Conservation (phyloP, 257 asterid species). For the Plantago ovata region DNA sequence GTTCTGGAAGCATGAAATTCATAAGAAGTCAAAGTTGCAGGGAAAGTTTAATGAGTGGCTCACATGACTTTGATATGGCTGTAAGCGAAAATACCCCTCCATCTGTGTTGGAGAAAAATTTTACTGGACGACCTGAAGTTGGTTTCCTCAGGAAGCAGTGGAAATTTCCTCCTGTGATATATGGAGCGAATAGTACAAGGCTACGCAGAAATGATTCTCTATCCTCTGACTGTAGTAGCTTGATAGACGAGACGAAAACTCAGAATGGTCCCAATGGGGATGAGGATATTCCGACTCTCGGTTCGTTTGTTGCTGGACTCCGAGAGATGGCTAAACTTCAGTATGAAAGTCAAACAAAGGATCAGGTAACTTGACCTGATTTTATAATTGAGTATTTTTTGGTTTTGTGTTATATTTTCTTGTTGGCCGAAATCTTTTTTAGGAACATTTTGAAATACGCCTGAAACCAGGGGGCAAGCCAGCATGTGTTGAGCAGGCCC, state of each 20-base stretch:
- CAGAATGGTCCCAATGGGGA: slow-evolving; percentile 49
- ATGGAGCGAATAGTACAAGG: slow-evolving; percentile 41
- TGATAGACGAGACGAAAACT: slow-evolving; percentile 46
- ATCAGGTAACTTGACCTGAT: slow-evolving; percentile 52
- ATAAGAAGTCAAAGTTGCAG: slow-evolving; percentile 65
- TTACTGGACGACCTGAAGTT: slow-evolving; percentile 63
- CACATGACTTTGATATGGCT: slow-evolving; percentile 39
- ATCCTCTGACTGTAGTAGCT: slow-evolving; percentile 59
- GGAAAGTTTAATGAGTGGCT: slow-evolving; percentile 41
- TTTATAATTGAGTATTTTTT: background rate
- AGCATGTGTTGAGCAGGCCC: no score
- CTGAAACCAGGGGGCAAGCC: no score
- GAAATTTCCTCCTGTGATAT: slow-evolving; percentile 69
- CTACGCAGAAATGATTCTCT: slow-evolving; percentile 55
- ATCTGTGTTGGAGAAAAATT: slow-evolving; percentile 48
- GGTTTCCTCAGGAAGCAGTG: slow-evolving; percentile 64
- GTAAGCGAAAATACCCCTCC: slow-evolving; percentile 64
- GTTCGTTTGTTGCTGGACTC: slow-evolving; percentile 92
- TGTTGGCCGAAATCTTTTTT: no score
- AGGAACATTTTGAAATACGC: background rate
- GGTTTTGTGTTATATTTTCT: no score
- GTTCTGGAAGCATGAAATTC: slow-evolving; percentile 48
- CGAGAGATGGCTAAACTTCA: slow-evolving; percentile 87
- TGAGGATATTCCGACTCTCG: slow-evolving; percentile 87
- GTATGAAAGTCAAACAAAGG: slow-evolving; percentile 37